Evolutionary conservation across 352 stramenopile species (phyloP).

Genomic region (Phytophthora sansomeana): DNA sequence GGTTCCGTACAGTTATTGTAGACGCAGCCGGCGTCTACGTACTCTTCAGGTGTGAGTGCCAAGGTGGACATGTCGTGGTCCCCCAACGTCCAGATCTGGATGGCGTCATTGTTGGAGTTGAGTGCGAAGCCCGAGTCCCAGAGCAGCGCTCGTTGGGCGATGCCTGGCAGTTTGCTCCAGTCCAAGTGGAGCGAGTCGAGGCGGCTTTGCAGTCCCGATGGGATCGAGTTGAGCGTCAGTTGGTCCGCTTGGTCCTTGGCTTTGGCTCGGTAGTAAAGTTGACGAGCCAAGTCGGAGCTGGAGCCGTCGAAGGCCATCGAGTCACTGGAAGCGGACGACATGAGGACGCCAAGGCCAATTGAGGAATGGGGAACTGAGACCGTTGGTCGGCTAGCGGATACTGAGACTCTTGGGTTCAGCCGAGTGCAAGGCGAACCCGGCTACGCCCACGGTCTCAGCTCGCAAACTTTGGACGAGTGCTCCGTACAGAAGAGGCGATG

Average conservation of each 20-base stretch:
- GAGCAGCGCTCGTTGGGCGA: conserved; percentile 42
- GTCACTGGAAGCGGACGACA: background rate
- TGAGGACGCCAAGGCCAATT: background rate
- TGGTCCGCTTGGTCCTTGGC: conserved; percentile 12
- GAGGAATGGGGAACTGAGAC: conserved; percentile 13
- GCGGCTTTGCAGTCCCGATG: conserved; percentile 10
- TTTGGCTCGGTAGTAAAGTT: conserved; percentile 33
- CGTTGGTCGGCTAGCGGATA: background rate
- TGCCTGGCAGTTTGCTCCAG: conserved; percentile 28
- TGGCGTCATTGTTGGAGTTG: conserved; percentile 5
- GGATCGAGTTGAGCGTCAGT: conserved; percentile 18
- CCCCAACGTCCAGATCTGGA: conserved; percentile 32
- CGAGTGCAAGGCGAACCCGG: background rate
- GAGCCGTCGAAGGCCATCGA: conserved; percentile 37
- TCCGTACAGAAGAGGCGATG: too few relatives aligned
- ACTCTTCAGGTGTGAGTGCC: conserved; percentile 35
- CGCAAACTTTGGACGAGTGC: too few relatives aligned
- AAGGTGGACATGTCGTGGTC: conserved; percentile 34
- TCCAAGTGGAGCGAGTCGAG: conserved; percentile 16
- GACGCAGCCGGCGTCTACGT: conserved; percentile 19
- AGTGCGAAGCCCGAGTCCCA: conserved; percentile 47
- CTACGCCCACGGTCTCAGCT: too few relatives aligned
- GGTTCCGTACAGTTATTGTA: conserved; percentile 36
- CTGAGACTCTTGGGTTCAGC: background rate
- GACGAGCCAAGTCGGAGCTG: conserved; percentile 44